Conservation (phyloP, 2,329 filamentous ascomycete genomes). For the Colletotrichum plurivorum region DNA sequence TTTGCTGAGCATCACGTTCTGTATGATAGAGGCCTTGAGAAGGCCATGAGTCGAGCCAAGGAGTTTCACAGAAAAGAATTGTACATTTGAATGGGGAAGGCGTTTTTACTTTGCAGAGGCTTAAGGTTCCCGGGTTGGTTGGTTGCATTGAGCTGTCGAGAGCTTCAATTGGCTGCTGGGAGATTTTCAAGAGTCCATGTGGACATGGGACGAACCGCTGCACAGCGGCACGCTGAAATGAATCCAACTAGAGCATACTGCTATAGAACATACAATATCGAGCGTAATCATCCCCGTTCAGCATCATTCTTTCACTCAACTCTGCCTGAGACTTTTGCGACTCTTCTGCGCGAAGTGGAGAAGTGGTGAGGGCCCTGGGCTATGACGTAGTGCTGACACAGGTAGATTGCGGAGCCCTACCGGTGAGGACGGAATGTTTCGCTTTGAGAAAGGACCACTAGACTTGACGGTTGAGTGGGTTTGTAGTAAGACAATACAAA, state of each 20-base stretch:
- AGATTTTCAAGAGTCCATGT: background rate
- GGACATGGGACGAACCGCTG: background rate
- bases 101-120: constrained; percentile 7
- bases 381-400: constrained; percentile 30
- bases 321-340: background rate
- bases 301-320: background rate
- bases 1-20: background rate
- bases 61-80: constrained; percentile 1
- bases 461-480: too few species aligned
- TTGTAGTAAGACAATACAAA: too few species aligned
- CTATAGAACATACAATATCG: constrained; percentile 14
- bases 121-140: background rate
- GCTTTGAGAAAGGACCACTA: background rate
- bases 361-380: background rate
- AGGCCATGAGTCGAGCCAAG: background rate
- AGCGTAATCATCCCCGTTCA: background rate
- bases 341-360: background rate
- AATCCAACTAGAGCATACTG: constrained; percentile 5
- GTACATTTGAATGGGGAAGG: constrained; percentile 4
- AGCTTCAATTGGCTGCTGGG: constrained; percentile 4
- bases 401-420: constrained; percentile 26
- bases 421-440: constrained; percentile 1
- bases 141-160: constrained; percentile 15
- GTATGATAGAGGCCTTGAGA: constrained; percentile 2
- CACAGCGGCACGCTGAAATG: too few species aligned